Conservation (phyloP, 768 basidiomycete genomes). For the Serendipita sp. region DNA sequence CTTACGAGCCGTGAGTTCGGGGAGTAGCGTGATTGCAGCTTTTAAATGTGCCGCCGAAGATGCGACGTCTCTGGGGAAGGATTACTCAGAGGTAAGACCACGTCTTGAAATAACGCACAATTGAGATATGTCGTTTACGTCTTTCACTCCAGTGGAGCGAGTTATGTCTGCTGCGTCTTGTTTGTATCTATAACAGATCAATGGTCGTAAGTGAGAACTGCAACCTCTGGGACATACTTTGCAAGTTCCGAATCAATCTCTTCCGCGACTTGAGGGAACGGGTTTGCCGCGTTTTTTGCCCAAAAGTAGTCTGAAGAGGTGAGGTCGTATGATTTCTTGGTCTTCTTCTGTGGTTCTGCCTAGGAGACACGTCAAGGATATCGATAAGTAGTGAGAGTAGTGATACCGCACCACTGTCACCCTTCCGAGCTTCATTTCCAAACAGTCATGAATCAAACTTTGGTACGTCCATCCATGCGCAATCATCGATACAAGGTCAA, state of each 20-base stretch:
- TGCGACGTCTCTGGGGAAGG: slow-evolving; percentile 54
- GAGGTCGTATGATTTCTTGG: slow-evolving; percentile 71
- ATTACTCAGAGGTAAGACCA: neutral
- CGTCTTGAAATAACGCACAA: slow-evolving; percentile 36
- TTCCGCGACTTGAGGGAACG: slow-evolving; percentile 96
- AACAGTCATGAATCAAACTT: slow-evolving; percentile 90
- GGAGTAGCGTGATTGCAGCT: slow-evolving; percentile 91
- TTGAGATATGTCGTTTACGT: slow-evolving; percentile 88
- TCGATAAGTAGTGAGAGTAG: neutral
- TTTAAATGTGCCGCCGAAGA: slow-evolving; percentile 89
- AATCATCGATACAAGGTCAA: slow-evolving; percentile 84
- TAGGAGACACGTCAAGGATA: slow-evolving; percentile 10
- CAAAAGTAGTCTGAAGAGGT: slow-evolving; percentile 99
- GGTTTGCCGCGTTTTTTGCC: slow-evolving; percentile 88
- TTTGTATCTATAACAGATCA: slow-evolving; percentile 31
- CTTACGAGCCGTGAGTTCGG: slow-evolving; percentile 91
- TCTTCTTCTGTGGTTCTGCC: slow-evolving; percentile 36
- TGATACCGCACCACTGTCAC: slow-evolving; percentile 46
- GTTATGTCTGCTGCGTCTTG: slow-evolving; percentile 95
- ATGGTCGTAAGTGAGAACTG: neutral
- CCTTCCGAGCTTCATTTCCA: slow-evolving; percentile 91
- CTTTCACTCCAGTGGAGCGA: slow-evolving; percentile 85
- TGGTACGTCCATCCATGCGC: slow-evolving; percentile 99
- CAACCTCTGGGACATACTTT: slow-evolving; percentile 31
- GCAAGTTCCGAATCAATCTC: slow-evolving; percentile 87